Evolutionary conservation across 1,284 basidiomycete species (phyloP), one percentile per base, ranked within the genome.

Genomic region (Malassezia globosa): DNA sequence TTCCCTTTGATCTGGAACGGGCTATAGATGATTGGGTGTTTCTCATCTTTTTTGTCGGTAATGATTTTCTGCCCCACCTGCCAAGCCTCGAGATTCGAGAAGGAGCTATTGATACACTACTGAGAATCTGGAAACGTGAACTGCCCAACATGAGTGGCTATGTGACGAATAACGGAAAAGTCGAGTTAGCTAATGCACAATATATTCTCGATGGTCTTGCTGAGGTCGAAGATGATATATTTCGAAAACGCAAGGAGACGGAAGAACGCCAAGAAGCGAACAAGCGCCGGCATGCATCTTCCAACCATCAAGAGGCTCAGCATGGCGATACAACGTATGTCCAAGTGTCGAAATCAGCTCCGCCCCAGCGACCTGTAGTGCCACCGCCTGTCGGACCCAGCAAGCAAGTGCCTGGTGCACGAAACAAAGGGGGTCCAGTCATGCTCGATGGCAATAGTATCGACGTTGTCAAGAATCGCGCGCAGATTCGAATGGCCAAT

Each of bases 1-100:
- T 96, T 75, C 81, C 82, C n/a, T 97, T 92, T 77, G 82, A 88
- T 66, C 77, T 94, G 69, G 94, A 99, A 74, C 82, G 85, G 72
- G 90, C 94, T 29, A 87, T 99, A 73, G 94, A 99, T 78, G 94
- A 99, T 73, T 99, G 94, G 92, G 87, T 99, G 64, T 82, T 99
- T 71, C 78, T 99, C 66, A 96, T 96, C 67, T 96, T 99, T 80
- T 96, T 99, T 73, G 92, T 99, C 68, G 94, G 94, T 63, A 99
- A 99, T 77, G 94, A 99, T 76, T 99, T 99, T 77, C 78, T 99
- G 68, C 94, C 94, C 14, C 94, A 99, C 76, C 77, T 99, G 54
- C 94, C 94, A 19, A 87, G 84, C 52, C 81, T 99, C 76, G 94
- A 99, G 77, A 97, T 99, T 71, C 81, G 94, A 64, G 94, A 99